Evolutionary conservation across 225 moss, liverwort and hornwort genomes (phyloP), one percentile per base, ranked within the genome.

Genomic region (Antitrichia curtipendula): DNA sequence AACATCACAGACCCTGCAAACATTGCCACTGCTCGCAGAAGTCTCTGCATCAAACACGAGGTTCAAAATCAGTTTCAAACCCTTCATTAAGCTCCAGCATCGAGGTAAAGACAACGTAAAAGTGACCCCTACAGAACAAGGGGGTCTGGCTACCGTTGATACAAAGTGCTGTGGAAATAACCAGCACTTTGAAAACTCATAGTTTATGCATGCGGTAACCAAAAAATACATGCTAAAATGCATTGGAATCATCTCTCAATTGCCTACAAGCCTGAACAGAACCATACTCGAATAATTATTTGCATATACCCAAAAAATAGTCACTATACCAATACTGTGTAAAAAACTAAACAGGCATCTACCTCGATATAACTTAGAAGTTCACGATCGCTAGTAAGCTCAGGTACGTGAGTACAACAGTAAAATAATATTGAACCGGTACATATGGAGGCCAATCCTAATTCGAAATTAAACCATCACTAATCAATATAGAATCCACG

Each of bases 1-100:
- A 96, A 84, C 29, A 95, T 84, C 87, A 98, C 86, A n/a, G 96
- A 94, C 53, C 98, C 93, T 75, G 90, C 92, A 88, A 95, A 97
- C 24, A 96, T 87, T 12, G 88, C 94, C 20, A 88, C 83, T 63
- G 91, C 95, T 73, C 88, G 92, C 41, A 96, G 47, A 87, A 96
- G 88, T 75, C 96, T 97, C 93, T 96, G 93, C 90, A 91, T 57
- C 45, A 75, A 86, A 56, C 2, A 63, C 32, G 0, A 79, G 58
- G 16, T 45, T 66, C 4, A 64, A 73, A 73, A 73, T 78, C 9
- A 85, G 20, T 62, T 54, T 41, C 29, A 29, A 45, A 84, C 16
- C 32, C 34, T 83, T 27, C 21, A 72, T 23, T 59, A 21, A 58
- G 20, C 22, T 41, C 36, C 8, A 73, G 0, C 32, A 79, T n/a